Evolutionary conservation across 2,329 filamentous ascomycete genomes (phyloP).

Genomic region (Magnaporthiopsis rhizophila): DNA sequence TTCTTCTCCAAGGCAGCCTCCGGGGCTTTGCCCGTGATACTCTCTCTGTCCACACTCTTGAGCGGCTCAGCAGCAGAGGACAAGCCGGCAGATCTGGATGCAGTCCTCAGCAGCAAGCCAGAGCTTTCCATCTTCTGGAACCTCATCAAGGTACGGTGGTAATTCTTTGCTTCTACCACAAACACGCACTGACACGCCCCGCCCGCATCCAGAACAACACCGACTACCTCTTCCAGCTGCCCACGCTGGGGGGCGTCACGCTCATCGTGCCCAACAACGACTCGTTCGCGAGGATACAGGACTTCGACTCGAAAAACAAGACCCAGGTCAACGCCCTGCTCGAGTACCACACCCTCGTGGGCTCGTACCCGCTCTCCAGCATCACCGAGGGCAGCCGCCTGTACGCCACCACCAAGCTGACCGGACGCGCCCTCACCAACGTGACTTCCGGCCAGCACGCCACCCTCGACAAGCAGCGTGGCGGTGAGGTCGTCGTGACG

Average conservation of each 20-base stretch:
- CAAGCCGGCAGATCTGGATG: not conserved
- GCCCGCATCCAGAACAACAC: not conserved
- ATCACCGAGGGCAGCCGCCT: slow-evolving; percentile 28
- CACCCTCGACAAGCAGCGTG: slow-evolving; percentile 34
- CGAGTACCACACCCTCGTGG: slow-evolving; percentile 53
- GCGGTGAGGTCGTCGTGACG: slow-evolving; percentile 30
- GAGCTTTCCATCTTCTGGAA: slow-evolving; percentile 4
- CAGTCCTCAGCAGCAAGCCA: not conserved
- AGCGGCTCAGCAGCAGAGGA: not conserved
- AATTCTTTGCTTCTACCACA: not conserved
- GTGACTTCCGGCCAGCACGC: slow-evolving; percentile 43
- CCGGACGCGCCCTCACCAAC: slow-evolving; percentile 33
- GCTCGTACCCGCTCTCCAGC: slow-evolving; percentile 33
- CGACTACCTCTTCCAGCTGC: slow-evolving; percentile 2
- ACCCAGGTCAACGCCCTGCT: slow-evolving; percentile 41
- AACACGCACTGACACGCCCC: too few relatives aligned
- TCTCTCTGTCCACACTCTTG: not conserved
- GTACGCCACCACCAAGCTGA: slow-evolving; percentile 39
- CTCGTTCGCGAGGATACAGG: slow-evolving; percentile 46
- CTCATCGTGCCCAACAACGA: slow-evolving; percentile 51
- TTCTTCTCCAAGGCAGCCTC: not conserved
- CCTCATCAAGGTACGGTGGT: not conserved
- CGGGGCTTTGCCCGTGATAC: not conserved
- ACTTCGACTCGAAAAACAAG: slow-evolving; percentile 35
- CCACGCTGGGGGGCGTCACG: not conserved